phyloP scores from a whole-genome alignment of 495 filamentous ascomycete species.

The Neurospora sublineolata region DNA sequence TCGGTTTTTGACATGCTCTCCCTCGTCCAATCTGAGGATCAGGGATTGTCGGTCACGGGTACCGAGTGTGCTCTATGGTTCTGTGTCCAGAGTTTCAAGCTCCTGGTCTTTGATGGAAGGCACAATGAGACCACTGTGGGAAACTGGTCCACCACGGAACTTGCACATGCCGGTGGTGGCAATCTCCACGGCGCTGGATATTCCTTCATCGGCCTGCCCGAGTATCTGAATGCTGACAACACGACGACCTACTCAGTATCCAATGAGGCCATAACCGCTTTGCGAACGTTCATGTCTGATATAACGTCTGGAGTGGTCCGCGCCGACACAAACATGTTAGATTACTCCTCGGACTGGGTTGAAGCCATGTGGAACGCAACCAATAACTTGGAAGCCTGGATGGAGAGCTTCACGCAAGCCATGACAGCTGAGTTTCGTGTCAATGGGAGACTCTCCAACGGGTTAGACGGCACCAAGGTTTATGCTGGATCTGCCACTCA shows the following conservation, averaged over 20 bases:
- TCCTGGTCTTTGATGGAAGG: slow-evolving; percentile 16
- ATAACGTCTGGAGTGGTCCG: slow-evolving; percentile 20
- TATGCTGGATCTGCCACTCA: slow-evolving; percentile 22
- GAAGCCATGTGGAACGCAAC: slow-evolving; percentile 26
- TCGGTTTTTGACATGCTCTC: slow-evolving; percentile 28
- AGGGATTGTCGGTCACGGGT: background rate
- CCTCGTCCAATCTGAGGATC: slow-evolving; percentile 7
- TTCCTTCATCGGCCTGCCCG: slow-evolving; percentile 21
- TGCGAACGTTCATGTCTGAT: slow-evolving; percentile 21
- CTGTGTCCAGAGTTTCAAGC: slow-evolving; percentile 21
- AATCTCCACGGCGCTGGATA: slow-evolving; percentile 14
- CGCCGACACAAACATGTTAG: slow-evolving; percentile 10
- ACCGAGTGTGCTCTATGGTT: slow-evolving; percentile 27
- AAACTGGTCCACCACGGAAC: slow-evolving; percentile 20
- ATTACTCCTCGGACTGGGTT: slow-evolving; percentile 29
- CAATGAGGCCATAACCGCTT: slow-evolving; percentile 15
- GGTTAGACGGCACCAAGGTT: background rate
- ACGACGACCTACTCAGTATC: slow-evolving; percentile 19
- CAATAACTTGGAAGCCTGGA: slow-evolving; percentile 18
- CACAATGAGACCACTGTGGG: slow-evolving; percentile 12
- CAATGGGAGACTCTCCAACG: slow-evolving; percentile 10
- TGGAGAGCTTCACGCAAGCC: slow-evolving; percentile 18
- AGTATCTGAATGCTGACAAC: slow-evolving; percentile 15
- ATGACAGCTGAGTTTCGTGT: slow-evolving; percentile 24
- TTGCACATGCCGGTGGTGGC: slow-evolving; percentile 3